These are phyloP conservation scores for Neotropicomus parvogracilis DNA, from an alignment of 1,284 basidiomycete species.

Conservation along the genomic window DNA sequence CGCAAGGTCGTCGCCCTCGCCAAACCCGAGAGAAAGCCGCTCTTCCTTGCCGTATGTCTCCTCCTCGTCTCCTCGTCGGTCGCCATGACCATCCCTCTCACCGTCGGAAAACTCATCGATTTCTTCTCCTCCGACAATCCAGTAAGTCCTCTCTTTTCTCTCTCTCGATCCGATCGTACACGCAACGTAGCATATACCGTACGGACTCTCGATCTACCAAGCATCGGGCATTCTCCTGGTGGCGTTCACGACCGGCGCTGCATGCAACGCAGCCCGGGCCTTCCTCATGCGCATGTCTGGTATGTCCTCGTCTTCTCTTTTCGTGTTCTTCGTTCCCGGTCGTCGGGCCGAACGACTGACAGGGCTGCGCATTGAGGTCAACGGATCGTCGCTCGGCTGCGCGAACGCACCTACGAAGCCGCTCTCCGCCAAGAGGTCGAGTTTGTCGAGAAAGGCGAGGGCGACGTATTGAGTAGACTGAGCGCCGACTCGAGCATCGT, in stretches of 20 bases:
- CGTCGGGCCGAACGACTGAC: not conserved
- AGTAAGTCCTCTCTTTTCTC: slow-evolving; percentile 42
- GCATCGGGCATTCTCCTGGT: slow-evolving; percentile 75
- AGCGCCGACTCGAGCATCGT: slow-evolving; percentile 93
- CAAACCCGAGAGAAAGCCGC: slow-evolving; percentile 71
- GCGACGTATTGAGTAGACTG: slow-evolving; percentile 89
- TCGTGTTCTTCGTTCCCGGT: not conserved
- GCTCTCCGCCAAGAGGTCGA: slow-evolving; percentile 88
- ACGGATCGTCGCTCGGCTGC: slow-evolving; percentile 86
- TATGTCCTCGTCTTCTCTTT: slow-evolving; percentile 27
- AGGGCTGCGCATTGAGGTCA: slow-evolving; percentile 52
- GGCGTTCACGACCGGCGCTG: slow-evolving; percentile 85
- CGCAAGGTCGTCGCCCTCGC: slow-evolving; percentile 75
- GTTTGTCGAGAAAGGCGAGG: slow-evolving; percentile 89
- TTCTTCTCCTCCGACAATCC: slow-evolving; percentile 75
- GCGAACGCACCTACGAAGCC: slow-evolving; percentile 79
- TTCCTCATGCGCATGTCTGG: slow-evolving; percentile 86
- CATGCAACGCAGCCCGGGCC: slow-evolving; percentile 84
- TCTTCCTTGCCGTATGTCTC: slow-evolving; percentile 67
- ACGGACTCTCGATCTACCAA: slow-evolving; percentile 74
- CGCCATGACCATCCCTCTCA: slow-evolving; percentile 87
- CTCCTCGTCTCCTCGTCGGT: slow-evolving; percentile 72
- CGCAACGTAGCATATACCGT: slow-evolving; percentile 66
- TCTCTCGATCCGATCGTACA: not conserved
- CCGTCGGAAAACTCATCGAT: slow-evolving; percentile 89